A percentile compares a stretch with the other conserved stretches of the same genome.
phyloP scores from a whole-genome alignment of 805 yeast genomes.

The Schizosaccharomyces cryophilus region DNA sequence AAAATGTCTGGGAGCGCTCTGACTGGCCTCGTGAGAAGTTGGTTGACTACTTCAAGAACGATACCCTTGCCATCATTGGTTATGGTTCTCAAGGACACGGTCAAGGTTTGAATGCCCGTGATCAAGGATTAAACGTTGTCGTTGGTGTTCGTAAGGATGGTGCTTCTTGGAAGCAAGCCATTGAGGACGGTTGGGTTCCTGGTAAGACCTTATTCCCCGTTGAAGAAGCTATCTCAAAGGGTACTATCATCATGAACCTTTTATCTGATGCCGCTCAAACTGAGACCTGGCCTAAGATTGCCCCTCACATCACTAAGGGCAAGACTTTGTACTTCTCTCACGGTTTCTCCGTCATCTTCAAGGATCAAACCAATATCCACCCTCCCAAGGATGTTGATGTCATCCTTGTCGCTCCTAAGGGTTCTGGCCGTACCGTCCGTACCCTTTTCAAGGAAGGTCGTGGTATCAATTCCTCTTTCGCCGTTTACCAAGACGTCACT shows the following conservation, averaged over 20 bases:
- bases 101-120: constrained; percentile 97
- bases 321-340: constrained; percentile 97
- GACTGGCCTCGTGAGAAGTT: constrained; percentile 99
- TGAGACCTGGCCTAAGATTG: constrained; percentile 76
- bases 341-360: constrained; percentile 98
- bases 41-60: constrained; percentile 88
- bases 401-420: constrained; percentile 98
- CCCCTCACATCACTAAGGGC: constrained; percentile 84
- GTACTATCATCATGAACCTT: constrained; percentile 92
- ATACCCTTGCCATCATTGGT: constrained; percentile 91
- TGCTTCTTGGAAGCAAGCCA: constrained; percentile 98
- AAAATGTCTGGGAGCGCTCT: constrained; percentile 72
- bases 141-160: constrained; percentile 97
- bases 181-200: constrained; percentile 99
- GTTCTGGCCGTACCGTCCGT: constrained; percentile 99
- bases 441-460: constrained; percentile 98
- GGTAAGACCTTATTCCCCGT: constrained; percentile 94
- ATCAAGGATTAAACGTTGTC: constrained; percentile 92
- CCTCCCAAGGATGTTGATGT: constrained; percentile 89
- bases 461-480: constrained; percentile 98
- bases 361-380: constrained; percentile 86
- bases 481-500: constrained; percentile 97
- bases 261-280: constrained; percentile 98
- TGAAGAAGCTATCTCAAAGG: constrained; percentile 72
- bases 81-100: constrained; percentile 99